phyloP scores from a whole-genome alignment of 2,329 filamentous ascomycete species.

The Scedosporium dehoogii region DNA sequence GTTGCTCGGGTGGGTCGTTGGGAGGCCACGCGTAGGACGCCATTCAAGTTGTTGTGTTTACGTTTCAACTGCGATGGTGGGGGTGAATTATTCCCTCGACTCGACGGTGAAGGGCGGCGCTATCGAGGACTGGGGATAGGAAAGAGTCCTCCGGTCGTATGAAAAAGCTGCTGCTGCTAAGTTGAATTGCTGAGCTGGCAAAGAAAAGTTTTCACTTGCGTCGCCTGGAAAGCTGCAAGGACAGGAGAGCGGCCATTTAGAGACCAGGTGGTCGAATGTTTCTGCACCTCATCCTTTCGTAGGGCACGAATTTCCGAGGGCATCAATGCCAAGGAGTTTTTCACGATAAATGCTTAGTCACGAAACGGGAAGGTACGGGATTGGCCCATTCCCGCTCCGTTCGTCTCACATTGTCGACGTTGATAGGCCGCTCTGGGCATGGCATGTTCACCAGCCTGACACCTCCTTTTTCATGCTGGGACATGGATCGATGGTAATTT shows the following conservation, averaged over 20 bases:
- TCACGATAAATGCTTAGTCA: constrained; percentile 1
- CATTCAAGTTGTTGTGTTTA: background rate
- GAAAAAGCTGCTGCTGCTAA: background rate
- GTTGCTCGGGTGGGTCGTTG: background rate
- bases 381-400: background rate
- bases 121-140: background rate
- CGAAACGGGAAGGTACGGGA: background rate
- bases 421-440: background rate
- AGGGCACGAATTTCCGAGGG: constrained; percentile 5
- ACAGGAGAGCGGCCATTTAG: background rate
- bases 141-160: background rate
- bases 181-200: background rate
- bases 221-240: background rate
- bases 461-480: background rate
- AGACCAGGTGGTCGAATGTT: background rate
- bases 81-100: background rate
- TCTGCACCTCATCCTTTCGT: background rate
- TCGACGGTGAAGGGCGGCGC: background rate
- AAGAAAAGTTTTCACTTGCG: background rate
- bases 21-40: constrained; percentile 4
- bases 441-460: background rate
- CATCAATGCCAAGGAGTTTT: constrained; percentile 2
- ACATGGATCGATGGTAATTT: background rate
- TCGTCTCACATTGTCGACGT: background rate
- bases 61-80: background rate